Evolutionary conservation across 2,329 filamentous ascomycete species (phyloP).

Genomic region (Pseudogymnoascus sp.): DNA sequence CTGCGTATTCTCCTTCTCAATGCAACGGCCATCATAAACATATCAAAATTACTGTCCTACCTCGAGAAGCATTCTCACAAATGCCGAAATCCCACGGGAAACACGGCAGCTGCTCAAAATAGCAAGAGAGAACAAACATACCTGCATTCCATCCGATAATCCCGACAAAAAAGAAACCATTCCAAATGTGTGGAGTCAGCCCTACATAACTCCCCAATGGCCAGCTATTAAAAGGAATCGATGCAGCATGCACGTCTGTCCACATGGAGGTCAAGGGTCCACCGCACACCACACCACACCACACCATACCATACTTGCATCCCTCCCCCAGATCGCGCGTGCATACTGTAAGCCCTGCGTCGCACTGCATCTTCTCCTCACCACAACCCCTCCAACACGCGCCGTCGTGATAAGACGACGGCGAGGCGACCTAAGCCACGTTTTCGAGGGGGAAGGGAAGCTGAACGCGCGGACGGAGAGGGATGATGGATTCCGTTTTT

Average conservation of each 20-base stretch:
- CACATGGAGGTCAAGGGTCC: constrained; percentile 1
- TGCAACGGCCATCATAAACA: neutral
- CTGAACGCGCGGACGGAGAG: neutral
- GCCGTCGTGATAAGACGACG: neutral
- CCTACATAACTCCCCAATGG: neutral
- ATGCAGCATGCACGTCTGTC: neutral
- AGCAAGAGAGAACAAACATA: neutral
- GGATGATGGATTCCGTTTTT: neutral
- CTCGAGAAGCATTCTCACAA: neutral
- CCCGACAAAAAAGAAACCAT: neutral
- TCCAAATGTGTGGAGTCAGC: neutral
- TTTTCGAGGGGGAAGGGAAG: neutral
- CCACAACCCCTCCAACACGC: neutral
- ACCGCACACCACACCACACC: no score
- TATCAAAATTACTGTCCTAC: neutral
- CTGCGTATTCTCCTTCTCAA: no score
- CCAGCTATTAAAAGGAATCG: constrained; percentile 2
- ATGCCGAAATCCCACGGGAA: neutral
- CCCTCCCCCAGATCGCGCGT: neutral
- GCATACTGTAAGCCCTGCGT: constrained; percentile 1
- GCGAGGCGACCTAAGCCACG: no score
- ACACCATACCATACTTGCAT: neutral
- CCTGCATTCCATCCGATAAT: neutral
- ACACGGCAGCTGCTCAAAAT: neutral
- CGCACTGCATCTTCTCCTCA: neutral